Base-by-base conservation (phyloP, 306 rosid species). In the Glycine tomentella region DNA sequence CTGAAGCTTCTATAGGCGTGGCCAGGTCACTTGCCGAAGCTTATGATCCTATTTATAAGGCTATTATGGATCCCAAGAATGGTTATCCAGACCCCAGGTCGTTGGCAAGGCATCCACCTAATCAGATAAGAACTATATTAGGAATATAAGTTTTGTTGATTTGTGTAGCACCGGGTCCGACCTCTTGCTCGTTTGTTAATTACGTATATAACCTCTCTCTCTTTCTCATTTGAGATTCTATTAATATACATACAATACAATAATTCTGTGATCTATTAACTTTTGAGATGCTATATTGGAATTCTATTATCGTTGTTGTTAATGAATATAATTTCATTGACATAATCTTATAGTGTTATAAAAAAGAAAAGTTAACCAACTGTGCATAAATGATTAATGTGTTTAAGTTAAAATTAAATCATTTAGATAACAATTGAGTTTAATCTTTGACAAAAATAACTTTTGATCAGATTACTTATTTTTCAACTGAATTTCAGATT, bases 41-140 rank as follows among this genome's bases (percentile, higher is more conserved):
- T 56, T 93, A 93, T 70, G 97, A 95, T 75, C 90, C 89, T 79
- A 91, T 90, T 63, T 95, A 90, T 72, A 74, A 87, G 13, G 96
- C 90, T 67, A 92, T 95, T 74, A 87, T 91, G 97, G 94, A 95
- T 82, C 96, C 99, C 52, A 87, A 86, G 80, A 95, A 91, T 81
- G 91, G 94, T 36, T 95, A 91, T 80, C 91, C 91, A 2, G 99
- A 93, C 12, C 94, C 99, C 55, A 90, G 90, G 84, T 89, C 97
- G 13, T 80, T 91, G 88, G 99, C 96, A 64, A 93, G 99, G 93
- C 99, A 95, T 85, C 97, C 99, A 61, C 99, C 98, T 48, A 84
- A 95, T 86, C 99, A 95, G 92, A 95, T 95, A 79, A 93, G 96
- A 91, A 95, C 98, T 84, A 95, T 95, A 65, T 78, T 95, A 81